Evolutionary conservation across 1,284 basidiomycete species (phyloP), one percentile per base, ranked within the genome.

Genomic region (Ustilago xerochloae): DNA sequence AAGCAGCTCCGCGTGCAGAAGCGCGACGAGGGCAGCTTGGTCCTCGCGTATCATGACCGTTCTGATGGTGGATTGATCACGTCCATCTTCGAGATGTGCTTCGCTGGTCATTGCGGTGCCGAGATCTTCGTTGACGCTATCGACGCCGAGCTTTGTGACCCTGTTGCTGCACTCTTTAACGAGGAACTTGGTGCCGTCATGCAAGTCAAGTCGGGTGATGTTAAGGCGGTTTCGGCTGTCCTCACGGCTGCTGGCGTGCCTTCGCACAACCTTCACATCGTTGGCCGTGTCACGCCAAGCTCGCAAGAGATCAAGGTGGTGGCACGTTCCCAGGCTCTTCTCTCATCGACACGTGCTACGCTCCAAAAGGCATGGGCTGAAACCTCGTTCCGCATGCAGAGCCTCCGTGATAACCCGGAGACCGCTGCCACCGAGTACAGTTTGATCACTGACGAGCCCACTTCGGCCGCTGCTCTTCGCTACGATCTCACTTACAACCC

Each of bases 11-110:
- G 75, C 24, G 81, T 83, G 18, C 64, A 76, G 59, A 82, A 78
- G 68, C 73, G 79, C 46, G 86, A 86, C 4, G 85, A 89, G 49
- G 88, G 89, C 6, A 89, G 87, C 1, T 84, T 92, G 24, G 90
- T 99, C 0, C 87, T 98, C 38, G 95, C 97, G 0, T 99, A 99
- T 85, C 97, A 99, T 85, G 97, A 99, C 85, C 90, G 96, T 20
- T 98, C 96, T 0, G 97, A 99, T 81, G 97, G 97, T 59, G 97
- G 96, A 46, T 86, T 99, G 33, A 91, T 99, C 84, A 91, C 93
- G 0, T 92, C 95, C 4, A 84, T 97, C 30, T 91, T 88, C n/a
- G 97, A 99, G 86, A 99, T 99, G 97, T 89, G 90, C 45, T 98
- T 99, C 80, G 94, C 96, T 6, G 95, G 94, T 24, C 90, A 91